Evolutionary conservation across 2,329 filamentous ascomycete species (phyloP).

Genomic region (Meredithiella fracta): DNA sequence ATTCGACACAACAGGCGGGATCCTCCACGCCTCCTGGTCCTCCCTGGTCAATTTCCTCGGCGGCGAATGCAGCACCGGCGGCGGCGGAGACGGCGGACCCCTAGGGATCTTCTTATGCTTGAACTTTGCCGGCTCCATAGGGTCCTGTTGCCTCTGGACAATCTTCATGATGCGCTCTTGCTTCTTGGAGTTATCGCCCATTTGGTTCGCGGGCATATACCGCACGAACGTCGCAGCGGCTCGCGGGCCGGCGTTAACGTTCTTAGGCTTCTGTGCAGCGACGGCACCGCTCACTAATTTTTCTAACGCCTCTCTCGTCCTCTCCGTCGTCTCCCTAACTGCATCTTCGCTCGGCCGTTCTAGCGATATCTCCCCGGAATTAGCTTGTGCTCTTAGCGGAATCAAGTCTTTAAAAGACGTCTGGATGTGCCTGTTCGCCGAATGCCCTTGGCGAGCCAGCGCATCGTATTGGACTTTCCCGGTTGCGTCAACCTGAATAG

Average conservation of each 20-base stretch:
- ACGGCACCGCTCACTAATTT: constrained; percentile 71
- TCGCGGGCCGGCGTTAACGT: constrained; percentile 63
- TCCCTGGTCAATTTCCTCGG: constrained; percentile 89
- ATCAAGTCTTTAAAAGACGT: constrained; percentile 95
- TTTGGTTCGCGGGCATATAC: constrained; percentile 92
- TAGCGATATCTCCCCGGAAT: constrained; percentile 80
- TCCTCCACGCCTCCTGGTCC: constrained; percentile 94
- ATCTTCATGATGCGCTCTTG: constrained; percentile 98
- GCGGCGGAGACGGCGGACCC: constrained; percentile 79
- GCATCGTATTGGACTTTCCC: constrained; percentile 95
- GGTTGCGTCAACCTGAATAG: constrained; percentile 78
- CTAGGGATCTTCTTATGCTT: constrained; percentile 97
- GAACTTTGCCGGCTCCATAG: constrained; percentile 94
- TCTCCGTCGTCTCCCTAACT: constrained; percentile 68
- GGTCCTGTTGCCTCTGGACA: constrained; percentile 81
- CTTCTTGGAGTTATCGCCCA: constrained; percentile 75
- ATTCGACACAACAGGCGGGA: constrained; percentile 73
- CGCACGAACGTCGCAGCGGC: constrained; percentile 85
- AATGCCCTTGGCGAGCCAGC: constrained; percentile 78
- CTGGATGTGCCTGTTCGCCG: constrained; percentile 70
- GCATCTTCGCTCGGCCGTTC: constrained; percentile 72
- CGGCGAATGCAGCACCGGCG: constrained; percentile 87
- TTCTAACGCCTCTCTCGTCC: constrained; percentile 73
- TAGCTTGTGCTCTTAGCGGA: constrained; percentile 77
- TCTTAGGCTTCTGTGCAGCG: constrained; percentile 89